Conservation (phyloP, 75 land plant species). For the Picea sitchensis region DNA sequence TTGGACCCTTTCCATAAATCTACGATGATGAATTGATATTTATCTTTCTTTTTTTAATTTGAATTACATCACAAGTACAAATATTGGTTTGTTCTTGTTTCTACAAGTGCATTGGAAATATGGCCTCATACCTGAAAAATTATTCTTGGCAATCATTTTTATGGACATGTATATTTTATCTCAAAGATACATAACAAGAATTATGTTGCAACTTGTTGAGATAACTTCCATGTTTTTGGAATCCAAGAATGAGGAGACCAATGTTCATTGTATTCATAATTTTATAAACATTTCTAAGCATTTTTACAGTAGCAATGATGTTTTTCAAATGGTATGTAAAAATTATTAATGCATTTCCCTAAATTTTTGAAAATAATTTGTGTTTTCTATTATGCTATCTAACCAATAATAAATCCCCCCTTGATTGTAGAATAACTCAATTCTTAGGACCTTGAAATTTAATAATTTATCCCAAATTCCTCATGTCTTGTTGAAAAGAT, state of each 20-base stretch:
- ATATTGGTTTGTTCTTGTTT: neutral
- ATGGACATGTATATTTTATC: constrained; percentile 67
- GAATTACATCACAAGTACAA: neutral
- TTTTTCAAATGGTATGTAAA: constrained; percentile 49
- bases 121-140: constrained; percentile 79
- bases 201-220: constrained; percentile 77
- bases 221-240: constrained; percentile 82
- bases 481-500: constrained; percentile 56
- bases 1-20: neutral
- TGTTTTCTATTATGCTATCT: neutral
- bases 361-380: neutral
- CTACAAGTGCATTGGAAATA: constrained; percentile 80
- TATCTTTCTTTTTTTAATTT: neutral
- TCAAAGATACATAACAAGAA: constrained; percentile 40
- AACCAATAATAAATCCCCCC: neutral
- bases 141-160: constrained; percentile 63
- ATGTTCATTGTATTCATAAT: constrained; percentile 62
- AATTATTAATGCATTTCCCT: neutral
- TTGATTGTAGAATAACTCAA: constrained; percentile 48
- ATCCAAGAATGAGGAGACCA: constrained; percentile 79
- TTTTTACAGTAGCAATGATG: constrained; percentile 58
- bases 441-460: constrained; percentile 56
- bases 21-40: neutral
- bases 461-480: constrained; percentile 56
- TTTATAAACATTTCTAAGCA: constrained; percentile 58